Evolutionary conservation across 192 early-diverging fungal species (phyloP), one percentile per base, ranked within the genome.

Genomic region (Coemansia biformis): DNA sequence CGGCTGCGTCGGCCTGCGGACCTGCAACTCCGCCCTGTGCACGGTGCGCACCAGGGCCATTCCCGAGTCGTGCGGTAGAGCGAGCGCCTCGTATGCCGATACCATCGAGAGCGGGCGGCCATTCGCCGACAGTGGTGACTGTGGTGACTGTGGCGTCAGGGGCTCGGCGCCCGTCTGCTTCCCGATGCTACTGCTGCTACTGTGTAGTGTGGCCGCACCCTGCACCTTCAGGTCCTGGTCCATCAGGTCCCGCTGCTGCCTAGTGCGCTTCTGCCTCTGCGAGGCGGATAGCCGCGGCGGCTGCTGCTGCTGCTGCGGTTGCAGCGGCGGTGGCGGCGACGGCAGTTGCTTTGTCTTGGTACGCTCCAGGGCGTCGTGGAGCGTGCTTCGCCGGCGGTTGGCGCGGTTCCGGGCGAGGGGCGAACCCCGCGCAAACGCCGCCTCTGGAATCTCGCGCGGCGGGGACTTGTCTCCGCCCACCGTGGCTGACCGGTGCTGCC

Each of bases 21-120:
- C 54, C 38, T 73, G 70, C 16, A 73, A 54, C 70, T 73, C 70
- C 14, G 69, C 70, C 38, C 62, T 60, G 42, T 58, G 63, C 26
- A 65, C 70, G 16, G 57, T 38, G 39, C 62, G 69, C 38, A 48
- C 56, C 23, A 52, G 29, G 34, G 45, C 47, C 30, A 44, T 37
- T 8, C 40, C 38, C 9, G 55, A 17, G 21, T 66, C 63, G 2
- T 19, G 54, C n/a, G 54, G 50, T 35, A 53, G 33, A 16, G 63
- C 59, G 23, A 55, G 56, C 18, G 50, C 57, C 22, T 46, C 32
- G 19, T 35, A 35, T 18, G 43, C 63, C 26, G 47, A 19, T 14
- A 52, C 28, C 21, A 33, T 26, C 18, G 50, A 43, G 8, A 52
- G 50, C 13, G 50, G 38, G 15, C 38, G 50, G n/a, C 47, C 8